Evolutionary conservation across 176 grass and related monocot species (phyloP), one percentile per base, ranked within the genome.

Genomic region (Hyparrhenia diplandra): DNA sequence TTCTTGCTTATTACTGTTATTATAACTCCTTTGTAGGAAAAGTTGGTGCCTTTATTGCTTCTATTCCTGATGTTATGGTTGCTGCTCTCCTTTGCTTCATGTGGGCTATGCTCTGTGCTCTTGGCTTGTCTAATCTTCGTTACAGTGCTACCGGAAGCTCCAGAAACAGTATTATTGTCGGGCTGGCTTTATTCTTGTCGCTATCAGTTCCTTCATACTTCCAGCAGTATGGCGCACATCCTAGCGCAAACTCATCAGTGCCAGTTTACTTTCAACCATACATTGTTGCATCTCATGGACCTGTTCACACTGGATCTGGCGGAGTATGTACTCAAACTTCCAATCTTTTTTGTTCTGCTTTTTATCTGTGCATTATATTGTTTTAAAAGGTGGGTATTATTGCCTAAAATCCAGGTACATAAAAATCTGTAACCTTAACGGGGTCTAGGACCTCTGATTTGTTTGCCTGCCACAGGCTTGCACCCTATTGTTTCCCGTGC

Each of bases 41-140:
- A 93, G 79, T 99, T 21, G 96, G 96, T 75, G 96, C 87, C 30
- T 93, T 99, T 42, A 90, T 95, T 91, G 90, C 96, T 79, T 95
- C 93, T 36, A 95, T 99, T 75, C 93, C 96, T 76, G 92, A 99
- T 93, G 92, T 95, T 71, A 90, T 99, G 87, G 90, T 99, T 82
- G 90, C 90, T 76, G 92, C 86, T 82, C 92, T 99, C 29, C 88
- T 99, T 88, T 93, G 92, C 67, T 99, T 99, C 74, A 99, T 99
- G 92, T 99, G 88, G 88, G 96, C 90, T 49, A 95, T 99, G 90
- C 87, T 99, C 16, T 92, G 90, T 75, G 90, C 90, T 79, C 88
- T 99, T 72, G 96, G 96, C 35, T 89, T 99, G 64, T 99, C 96
- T 20, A 99, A 99, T 85, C 92, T 99, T 64, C 92, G 96, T 65